Base-by-base conservation (phyloP, 2,329 filamentous ascomycete genomes). In the Colletotrichum euphorbiae region DNA sequence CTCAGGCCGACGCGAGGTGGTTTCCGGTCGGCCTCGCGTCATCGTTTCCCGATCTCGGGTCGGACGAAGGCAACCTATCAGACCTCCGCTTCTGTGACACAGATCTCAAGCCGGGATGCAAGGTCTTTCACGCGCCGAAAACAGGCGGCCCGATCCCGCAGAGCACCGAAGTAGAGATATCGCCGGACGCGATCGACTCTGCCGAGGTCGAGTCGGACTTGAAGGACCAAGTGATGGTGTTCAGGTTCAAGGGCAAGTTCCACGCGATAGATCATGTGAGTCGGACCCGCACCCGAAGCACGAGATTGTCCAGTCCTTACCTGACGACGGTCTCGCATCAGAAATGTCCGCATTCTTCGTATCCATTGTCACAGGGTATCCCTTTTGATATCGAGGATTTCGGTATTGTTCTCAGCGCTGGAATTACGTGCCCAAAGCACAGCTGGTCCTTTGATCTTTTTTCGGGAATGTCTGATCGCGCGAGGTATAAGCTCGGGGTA, bases 371-470 rank as follows among this genome's bases (percentile, higher is more conserved):
- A 0, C 83, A 86, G 48, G 89, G 88, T 0, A 84, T 78, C 0
- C 81, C 89, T 0, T 92, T 91, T 66, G 90, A 93, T 61, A 92
- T 93, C 72, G 90, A 93, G 71, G 90, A 93, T 69, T 93, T 92
- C 74, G 90, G 90, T 0, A 79, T 91, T 2, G 81, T 84, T 4
- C 75, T 91, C 6, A 90, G 88, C 62, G 83, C 87, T 0, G 90
- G 89, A 0, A 78, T 93, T 3, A 85, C 83, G 0, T 93, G 90
- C 75, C 89, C 90, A 0, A 91, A 91, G 70, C 90, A 92, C 69
- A 87, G 82, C 4, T 93, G 90, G 90, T 90, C 89, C 0, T 93
- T 92, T 76, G 90, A 93, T 74, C 72, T 92, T 2, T 86, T 88
- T 59, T 87, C 89, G 0, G 90, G 90, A 0, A 80, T 81, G 72